phyloP scores from a whole-genome alignment of 2,329 filamentous ascomycete genomes.

The Orbilia javanica region DNA sequence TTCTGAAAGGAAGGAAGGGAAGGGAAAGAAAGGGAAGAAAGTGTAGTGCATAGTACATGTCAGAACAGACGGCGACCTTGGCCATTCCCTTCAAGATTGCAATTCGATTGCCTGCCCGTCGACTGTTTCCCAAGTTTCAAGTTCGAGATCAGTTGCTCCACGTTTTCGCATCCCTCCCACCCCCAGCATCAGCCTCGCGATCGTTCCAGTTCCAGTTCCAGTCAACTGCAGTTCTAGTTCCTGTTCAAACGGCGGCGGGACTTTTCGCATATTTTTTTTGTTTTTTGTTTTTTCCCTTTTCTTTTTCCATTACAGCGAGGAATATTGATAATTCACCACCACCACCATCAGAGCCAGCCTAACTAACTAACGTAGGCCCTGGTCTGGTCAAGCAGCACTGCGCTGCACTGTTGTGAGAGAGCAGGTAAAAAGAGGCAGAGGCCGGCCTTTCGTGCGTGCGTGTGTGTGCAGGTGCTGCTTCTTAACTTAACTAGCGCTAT shows the following conservation, averaged over 20 bases:
- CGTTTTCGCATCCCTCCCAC: slow-evolving; percentile 20
- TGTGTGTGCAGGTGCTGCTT: slow-evolving; percentile 7
- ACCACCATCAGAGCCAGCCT: neutral
- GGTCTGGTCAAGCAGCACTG: slow-evolving; percentile 48
- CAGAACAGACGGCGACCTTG: slow-evolving; percentile 42
- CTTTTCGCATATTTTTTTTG: slow-evolving; percentile 42
- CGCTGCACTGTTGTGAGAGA: neutral
- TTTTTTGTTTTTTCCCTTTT: slow-evolving; percentile 26
- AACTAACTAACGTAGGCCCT: slow-evolving; percentile 33
- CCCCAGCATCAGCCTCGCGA: slow-evolving; percentile 52
- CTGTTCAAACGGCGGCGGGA: slow-evolving; percentile 41
- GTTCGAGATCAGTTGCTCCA: slow-evolving; percentile 39
- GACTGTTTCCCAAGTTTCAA: slow-evolving; percentile 19
- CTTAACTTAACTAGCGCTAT: slow-evolving; percentile 26
- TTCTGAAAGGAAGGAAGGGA: slow-evolving; percentile 1
- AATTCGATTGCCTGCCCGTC: neutral
- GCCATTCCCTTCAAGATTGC: slow-evolving; percentile 1
- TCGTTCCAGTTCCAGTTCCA: slow-evolving; percentile 1
- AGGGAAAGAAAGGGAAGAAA: neutral
- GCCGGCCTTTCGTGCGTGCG: neutral
- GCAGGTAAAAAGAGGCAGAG: neutral
- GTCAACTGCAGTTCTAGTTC: neutral
- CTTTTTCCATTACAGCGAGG: slow-evolving; percentile 26
- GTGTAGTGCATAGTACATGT: neutral
- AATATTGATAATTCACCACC: slow-evolving; percentile 4